Base-by-base conservation (phyloP, 495 filamentous ascomycete genomes). In the Arthonia radiata region DNA sequence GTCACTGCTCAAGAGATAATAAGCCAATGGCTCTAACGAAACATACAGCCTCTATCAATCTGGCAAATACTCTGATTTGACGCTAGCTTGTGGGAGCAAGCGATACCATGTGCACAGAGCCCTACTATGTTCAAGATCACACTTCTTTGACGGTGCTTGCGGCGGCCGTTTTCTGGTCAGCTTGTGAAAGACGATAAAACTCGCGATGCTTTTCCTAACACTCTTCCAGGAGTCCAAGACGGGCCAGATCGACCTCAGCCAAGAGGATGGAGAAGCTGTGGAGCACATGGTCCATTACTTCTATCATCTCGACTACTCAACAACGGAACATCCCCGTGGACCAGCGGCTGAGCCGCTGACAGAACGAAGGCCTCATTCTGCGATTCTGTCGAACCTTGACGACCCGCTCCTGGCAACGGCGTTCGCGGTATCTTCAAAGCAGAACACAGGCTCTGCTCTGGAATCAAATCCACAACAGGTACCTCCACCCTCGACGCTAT, bases 251-350 rank as follows among this genome's bases (percentile, higher is more conserved):
- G 46, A 51, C 26, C 41, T 51, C 4, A 43, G 43, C 15, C 43
- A 50, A 26, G 49, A 50, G 21, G 48, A 53, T 30, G 33, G 46
- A 24, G 48, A 51, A 18, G 46, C 46, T 5, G 48, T 53, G 17
- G 40, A 49, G 17, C 44, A 50, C 19, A 51, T 51, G 48, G 43
- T 51, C n/a, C 21, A 50, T 32, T 51, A 50, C 38, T 48, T 53
- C 34, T 53, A 53, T 37, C 44, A 53, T 31, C 42, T 49, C n/a
- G 46, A 53, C 30, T 53, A 53, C 31, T 30, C 6, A 22, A 22
- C 19, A 22, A 22, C 19, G 19, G 19, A 6, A 22, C 7, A 22
- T 22, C 7, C 19, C 6, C 7, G 11, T 22, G n/a, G n/a, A n/a
- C n/a, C n/a, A n/a, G n/a, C n/a, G n/a, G n/a, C n/a, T n/a, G n/a